Evolutionary conservation across 805 yeast species (phyloP).

Genomic region (Metahyphopichia silvanorum): DNA sequence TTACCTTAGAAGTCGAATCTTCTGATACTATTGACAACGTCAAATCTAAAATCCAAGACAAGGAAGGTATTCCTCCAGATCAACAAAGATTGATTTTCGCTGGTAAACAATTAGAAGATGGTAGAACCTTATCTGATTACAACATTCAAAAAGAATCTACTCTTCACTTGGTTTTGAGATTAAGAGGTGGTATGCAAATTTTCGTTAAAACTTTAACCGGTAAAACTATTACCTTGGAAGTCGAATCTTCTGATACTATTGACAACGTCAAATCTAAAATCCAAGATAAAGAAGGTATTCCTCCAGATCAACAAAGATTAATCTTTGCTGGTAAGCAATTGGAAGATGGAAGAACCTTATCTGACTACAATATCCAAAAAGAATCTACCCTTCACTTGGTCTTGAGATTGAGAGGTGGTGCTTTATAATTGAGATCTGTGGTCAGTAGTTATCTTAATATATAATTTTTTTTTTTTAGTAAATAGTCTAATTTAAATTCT

Average conservation of each 20-base stretch:
- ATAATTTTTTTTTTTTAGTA: no score
- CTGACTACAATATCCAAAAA: conserved; percentile 99
- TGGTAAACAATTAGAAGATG: conserved; percentile 96
- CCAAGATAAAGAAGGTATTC: conserved; percentile 99
- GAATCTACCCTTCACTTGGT: conserved; percentile 97
- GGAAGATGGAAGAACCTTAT: conserved; percentile 97
- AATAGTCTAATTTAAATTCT: no score
- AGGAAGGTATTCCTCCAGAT: conserved; percentile 97
- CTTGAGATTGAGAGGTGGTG: conserved; percentile 93
- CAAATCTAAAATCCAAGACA: conserved; percentile 94
- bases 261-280: conserved; percentile 98
- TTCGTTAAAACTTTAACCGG: conserved; percentile 35
- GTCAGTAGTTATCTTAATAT: no score
- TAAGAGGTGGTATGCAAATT: conserved; percentile 82
- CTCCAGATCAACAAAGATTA: conserved; percentile 99
- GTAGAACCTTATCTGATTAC: conserved; percentile 94
- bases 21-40: conserved; percentile 97
- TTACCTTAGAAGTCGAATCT: conserved; percentile 93
- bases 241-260: conserved; percentile 96
- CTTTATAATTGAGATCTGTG: no score
- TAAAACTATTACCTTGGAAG: conserved; percentile 78
- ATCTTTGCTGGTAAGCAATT: conserved; percentile 99
- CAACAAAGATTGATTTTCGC: conserved; percentile 97
- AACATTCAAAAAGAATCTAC: conserved; percentile 98
- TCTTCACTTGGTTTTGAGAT: conserved; percentile 90